Evolutionary conservation across 768 basidiomycete species (phyloP).

Genomic region (Floccularia luteovirens): DNA sequence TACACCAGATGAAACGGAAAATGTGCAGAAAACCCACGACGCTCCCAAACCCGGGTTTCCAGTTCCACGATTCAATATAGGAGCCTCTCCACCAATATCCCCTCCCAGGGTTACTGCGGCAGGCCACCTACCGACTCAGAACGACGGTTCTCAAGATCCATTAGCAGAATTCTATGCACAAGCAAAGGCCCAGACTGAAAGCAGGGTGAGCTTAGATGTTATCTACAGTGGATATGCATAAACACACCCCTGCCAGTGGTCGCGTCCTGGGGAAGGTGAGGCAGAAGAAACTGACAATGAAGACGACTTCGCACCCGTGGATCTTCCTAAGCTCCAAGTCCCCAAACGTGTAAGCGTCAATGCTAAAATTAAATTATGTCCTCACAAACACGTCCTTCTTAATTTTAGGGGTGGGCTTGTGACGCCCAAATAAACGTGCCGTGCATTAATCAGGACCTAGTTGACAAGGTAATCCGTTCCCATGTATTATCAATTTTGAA

Average conservation of each 20-base stretch:
- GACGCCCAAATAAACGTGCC: constrained; percentile 36
- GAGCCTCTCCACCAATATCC: not conserved
- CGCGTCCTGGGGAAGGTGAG: constrained; percentile 26
- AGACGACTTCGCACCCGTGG: constrained; percentile 12
- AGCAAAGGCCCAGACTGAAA: constrained; percentile 43
- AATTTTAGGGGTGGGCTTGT: constrained; percentile 55
- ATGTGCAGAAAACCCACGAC: not conserved
- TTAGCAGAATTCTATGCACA: constrained; percentile 56
- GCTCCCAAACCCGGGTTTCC: not conserved
- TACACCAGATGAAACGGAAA: not conserved
- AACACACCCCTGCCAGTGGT: constrained; percentile 17
- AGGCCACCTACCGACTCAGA: not conserved
- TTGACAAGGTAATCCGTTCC: constrained; percentile 50
- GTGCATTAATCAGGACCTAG: constrained; percentile 64
- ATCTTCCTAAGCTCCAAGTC: too few species aligned
- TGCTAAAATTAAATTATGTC: constrained; percentile 2
- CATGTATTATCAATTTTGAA: constrained; percentile 1
- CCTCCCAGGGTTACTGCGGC: constrained; percentile 9
- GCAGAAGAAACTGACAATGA: constrained; percentile 18
- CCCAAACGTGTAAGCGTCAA: constrained; percentile 9
- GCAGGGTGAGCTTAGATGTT: constrained; percentile 22
- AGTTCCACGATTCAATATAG: not conserved
- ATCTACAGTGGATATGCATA: not conserved
- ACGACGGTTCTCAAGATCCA: constrained; percentile 33
- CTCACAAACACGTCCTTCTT: constrained; percentile 3